Base-by-base conservation (phyloP, 768 basidiomycete genomes). In the Dictyophora rubrovolvata region DNA sequence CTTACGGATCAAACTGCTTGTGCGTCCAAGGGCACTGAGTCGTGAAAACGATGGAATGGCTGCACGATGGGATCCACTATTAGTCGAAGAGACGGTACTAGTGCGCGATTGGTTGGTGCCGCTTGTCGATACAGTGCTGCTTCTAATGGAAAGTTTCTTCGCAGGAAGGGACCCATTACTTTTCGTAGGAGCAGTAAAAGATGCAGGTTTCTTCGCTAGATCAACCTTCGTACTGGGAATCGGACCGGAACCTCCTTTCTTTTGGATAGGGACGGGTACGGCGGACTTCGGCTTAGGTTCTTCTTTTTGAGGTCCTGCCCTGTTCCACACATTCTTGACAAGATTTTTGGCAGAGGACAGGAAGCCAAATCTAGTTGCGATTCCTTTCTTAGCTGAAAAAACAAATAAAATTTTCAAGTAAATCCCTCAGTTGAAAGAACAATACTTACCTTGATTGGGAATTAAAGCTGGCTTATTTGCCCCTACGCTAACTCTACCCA, bases 261-360 rank as follows among this genome's bases (percentile, higher is more conserved):
- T 33, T 20, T 59, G 21, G 48, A 42, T 54, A 18, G 70, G 62
- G 9, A 57, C 61, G 28, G 58, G 51, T 5, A 55, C 21, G 23
- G 61, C 37, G 10, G 66, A 54, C 53, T 67, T 73, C 17, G 68
- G 66, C 33, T 48, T 55, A 20, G 14, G 23, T 36, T 35, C 55
- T 20, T 51, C 12, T 17, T 21, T 10, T 14, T 7, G 11, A 21
- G 17, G 68, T 68, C 2, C 66, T 66, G 16, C 68, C 71, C 22
- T 75, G 64, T 81, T 83, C 86, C 86, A 89, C 0, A 90, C 86
- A 62, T 79, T 86, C 64, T 78, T 75, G 4, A 89, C 87, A 2
- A 89, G 72, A 0, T 80, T 79, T 68, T 87, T 89, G 8, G 88
- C 83, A 20, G 76, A 73, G 8, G 83, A 77, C 6, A 90, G 69